Evolutionary conservation across 2,329 filamentous ascomycete species (phyloP).

Genomic region (Cercospora zeina): DNA sequence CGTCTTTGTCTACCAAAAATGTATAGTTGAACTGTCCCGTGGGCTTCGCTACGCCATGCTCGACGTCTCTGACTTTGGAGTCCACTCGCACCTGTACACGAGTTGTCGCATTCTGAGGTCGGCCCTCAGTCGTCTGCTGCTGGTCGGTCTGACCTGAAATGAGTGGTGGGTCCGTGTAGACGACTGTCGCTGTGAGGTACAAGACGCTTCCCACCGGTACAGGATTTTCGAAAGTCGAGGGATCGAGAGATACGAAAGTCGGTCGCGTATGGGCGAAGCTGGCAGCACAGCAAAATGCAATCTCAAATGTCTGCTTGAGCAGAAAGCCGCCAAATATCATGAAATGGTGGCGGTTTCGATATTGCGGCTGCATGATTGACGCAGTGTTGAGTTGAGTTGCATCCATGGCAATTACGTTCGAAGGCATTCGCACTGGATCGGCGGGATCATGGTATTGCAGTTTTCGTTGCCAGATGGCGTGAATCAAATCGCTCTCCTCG

Average conservation of each 20-base stretch:
- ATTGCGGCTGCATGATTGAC: slow-evolving; percentile 74
- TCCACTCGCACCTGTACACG: slow-evolving; percentile 70
- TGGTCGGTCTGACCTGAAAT: slow-evolving; percentile 44
- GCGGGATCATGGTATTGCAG: slow-evolving; percentile 64
- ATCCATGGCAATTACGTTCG: slow-evolving; percentile 63
- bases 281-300: slow-evolving; percentile 73
- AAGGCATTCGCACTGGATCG: slow-evolving; percentile 55
- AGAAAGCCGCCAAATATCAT: slow-evolving; percentile 79
- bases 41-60: slow-evolving; percentile 65
- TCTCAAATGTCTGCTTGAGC: slow-evolving; percentile 72
- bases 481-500: slow-evolving; percentile 69
- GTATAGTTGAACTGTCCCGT: slow-evolving; percentile 78
- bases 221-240: slow-evolving; percentile 72
- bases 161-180: slow-evolving; percentile 66
- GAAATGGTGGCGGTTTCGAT: slow-evolving; percentile 62
- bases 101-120: slow-evolving; percentile 50
- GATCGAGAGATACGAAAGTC: slow-evolving; percentile 71
- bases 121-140: slow-evolving; percentile 30
- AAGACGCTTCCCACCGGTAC: slow-evolving; percentile 73
- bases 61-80: slow-evolving; percentile 70
- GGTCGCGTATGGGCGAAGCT: slow-evolving; percentile 69
- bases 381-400: slow-evolving; percentile 64
- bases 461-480: slow-evolving; percentile 71
- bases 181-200: slow-evolving; percentile 70
- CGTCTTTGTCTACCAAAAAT: slow-evolving; percentile 64